Conservation (phyloP, 805 yeast genomes). For the Nakazawaea peltata region DNA sequence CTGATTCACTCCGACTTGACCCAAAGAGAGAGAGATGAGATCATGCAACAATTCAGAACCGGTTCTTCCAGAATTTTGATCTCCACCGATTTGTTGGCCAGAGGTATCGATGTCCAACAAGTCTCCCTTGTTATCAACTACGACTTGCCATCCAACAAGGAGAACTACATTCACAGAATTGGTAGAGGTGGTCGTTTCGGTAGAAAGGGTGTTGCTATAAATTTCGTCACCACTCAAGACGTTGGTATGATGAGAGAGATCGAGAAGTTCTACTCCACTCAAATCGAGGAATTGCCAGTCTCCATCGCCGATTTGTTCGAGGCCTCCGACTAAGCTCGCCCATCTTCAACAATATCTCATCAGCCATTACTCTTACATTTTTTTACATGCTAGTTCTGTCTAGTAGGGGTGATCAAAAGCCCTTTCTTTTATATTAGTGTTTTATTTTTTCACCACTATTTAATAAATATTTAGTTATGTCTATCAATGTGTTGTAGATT, state of each 20-base stretch:
- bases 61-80: slow-evolving; percentile 92
- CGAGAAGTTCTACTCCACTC: slow-evolving; percentile 66
- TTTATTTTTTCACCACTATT: background rate
- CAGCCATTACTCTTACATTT: background rate
- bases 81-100: slow-evolving; percentile 95
- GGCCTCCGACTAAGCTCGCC: no score
- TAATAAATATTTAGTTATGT: slow-evolving; percentile 1
- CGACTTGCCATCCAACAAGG: slow-evolving; percentile 88
- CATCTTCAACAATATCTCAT: no score
- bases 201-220: slow-evolving; percentile 96
- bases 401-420: no score
- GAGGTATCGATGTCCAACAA: slow-evolving; percentile 98
- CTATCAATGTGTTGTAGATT: no score
- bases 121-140: slow-evolving; percentile 93
- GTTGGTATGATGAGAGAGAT: slow-evolving; percentile 64
- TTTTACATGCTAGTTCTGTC: background rate
- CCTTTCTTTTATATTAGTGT: no score
- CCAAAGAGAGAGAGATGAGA: slow-evolving; percentile 88
- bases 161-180: slow-evolving; percentile 94
- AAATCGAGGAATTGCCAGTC: slow-evolving; percentile 73
- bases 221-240: slow-evolving; percentile 82
- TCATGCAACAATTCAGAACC: slow-evolving; percentile 92
- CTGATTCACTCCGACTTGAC: slow-evolving; percentile 97
- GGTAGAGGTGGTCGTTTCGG: slow-evolving; percentile 99
- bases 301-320: slow-evolving; percentile 44